These are phyloP conservation scores for Penicillium chermesinum DNA, from an alignment of 495 filamentous ascomycete species.

Conservation along the genomic window DNA sequence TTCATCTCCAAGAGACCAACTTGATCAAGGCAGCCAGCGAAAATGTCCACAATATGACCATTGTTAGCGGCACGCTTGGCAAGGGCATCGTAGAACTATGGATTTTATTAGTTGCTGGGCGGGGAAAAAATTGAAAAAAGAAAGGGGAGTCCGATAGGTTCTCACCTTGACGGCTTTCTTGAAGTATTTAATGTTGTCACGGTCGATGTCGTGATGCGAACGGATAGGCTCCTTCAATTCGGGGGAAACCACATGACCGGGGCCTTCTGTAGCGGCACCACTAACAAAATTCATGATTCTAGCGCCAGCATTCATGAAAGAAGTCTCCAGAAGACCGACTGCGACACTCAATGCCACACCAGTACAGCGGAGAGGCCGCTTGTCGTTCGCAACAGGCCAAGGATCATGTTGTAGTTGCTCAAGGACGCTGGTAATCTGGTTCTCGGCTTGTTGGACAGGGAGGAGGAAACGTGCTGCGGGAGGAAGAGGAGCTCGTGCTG, in stretches of 20 bases:
- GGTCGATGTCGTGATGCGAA: slow-evolving; percentile 98
- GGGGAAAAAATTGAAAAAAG: neutral
- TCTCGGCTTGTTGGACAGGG: slow-evolving; percentile 93
- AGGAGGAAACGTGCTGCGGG: slow-evolving; percentile 87
- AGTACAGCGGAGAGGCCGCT: slow-evolving; percentile 86
- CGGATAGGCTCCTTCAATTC: slow-evolving; percentile 95
- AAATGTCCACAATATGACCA: slow-evolving; percentile 95
- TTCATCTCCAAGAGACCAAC: slow-evolving; percentile 99
- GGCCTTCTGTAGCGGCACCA: slow-evolving; percentile 92
- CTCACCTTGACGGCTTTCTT: slow-evolving; percentile 96
- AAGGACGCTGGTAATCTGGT: slow-evolving; percentile 94
- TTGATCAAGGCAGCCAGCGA: slow-evolving; percentile 97
- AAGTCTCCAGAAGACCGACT: slow-evolving; percentile 84
- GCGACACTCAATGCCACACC: slow-evolving; percentile 95
- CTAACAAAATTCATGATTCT: slow-evolving; percentile 97
- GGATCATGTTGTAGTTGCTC: slow-evolving; percentile 97
- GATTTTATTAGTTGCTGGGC: slow-evolving; percentile 13
- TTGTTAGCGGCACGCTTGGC: slow-evolving; percentile 97
- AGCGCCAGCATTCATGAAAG: slow-evolving; percentile 91
- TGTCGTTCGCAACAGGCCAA: slow-evolving; percentile 95
- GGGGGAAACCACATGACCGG: slow-evolving; percentile 94
- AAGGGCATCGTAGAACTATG: slow-evolving; percentile 90
- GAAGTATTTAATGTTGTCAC: slow-evolving; percentile 98
- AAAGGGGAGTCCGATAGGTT: neutral
- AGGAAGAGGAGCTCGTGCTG: slow-evolving; percentile 73